Percentiles rank a stretch among this genome's conserved stretches.
phyloP scores from a whole-genome alignment of 192 early-diverging fungal genomes.

The Thoreauomyces humboldtii region DNA sequence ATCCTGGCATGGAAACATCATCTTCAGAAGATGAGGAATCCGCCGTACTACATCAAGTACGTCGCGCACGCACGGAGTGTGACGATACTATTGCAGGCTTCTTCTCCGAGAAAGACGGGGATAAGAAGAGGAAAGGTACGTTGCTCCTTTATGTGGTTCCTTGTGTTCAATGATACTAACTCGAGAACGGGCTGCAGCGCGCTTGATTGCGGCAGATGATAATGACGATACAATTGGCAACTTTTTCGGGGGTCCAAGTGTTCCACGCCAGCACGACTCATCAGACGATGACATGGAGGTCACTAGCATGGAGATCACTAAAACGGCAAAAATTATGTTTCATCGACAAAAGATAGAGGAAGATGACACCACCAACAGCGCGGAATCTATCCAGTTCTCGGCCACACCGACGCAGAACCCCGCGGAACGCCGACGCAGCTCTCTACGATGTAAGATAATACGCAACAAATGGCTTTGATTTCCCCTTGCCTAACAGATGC shows the following conservation, averaged over 20 bases:
- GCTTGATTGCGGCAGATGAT: background rate
- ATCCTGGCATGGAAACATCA: background rate
- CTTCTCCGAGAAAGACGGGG: background rate
- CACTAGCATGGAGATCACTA: background rate
- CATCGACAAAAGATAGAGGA: no score
- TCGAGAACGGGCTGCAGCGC: background rate
- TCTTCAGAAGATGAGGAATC: background rate
- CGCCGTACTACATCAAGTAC: background rate
- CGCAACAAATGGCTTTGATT: background rate
- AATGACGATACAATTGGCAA: slow-evolving; percentile 15
- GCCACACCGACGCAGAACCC: background rate
- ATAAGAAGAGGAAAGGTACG: background rate
- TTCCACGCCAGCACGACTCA: background rate
- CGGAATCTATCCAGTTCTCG: background rate
- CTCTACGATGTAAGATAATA: slow-evolving; percentile 5
- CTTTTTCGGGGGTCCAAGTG: slow-evolving; percentile 2
- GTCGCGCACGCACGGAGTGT: background rate
- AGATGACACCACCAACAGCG: slow-evolving; percentile 1
- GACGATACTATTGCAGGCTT: slow-evolving; percentile 17
- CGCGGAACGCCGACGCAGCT: slow-evolving; percentile 1
- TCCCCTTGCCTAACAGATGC: no score
- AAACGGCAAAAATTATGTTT: background rate
- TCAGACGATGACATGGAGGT: background rate
- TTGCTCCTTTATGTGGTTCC: background rate
- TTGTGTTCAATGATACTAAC: background rate